Evolutionary conservation across 805 yeast species (phyloP), one percentile per base, ranked within the genome.

Genomic region (Kuraishia floccosa): DNA sequence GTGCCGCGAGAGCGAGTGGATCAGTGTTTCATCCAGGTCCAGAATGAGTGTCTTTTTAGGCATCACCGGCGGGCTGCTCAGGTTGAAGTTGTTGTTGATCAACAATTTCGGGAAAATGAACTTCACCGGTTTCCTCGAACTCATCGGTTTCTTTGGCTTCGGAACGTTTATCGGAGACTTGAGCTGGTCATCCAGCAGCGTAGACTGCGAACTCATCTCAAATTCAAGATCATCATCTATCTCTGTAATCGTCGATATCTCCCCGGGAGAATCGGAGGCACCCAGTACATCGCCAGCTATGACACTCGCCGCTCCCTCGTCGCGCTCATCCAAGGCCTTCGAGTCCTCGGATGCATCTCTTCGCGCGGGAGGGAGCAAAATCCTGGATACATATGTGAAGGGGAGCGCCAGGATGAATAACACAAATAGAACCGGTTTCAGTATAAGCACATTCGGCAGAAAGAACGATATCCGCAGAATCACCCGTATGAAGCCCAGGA

Each of bases 1-100:
- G 17, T 68, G 72, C 35, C 93, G 64, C 4, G 93, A 76, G 34
- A 86, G 64, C 2, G 97, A 86, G 50, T 91, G 98, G 34, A 91
- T 86, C 34, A 91, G 59, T 0, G 98, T 91, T 47, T 91, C 98
- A 54, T 89, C 98, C 19, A 91, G 66, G 49, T 91, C 98, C 16
- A 91, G 60, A 1, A 91, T 81, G 19, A 91, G 63, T 1, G 85
- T 78, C 46, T 85, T 86, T 40, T 30, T 39, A 6, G 50, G 47
- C 25, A 54, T 24, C 9, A 37, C 33, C 6, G 60, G 59, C 2
- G 60, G 60, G 20, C 41, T 35, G 21, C 40, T 37, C 11, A 55
- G 39, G 31, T 52, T 39, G 36, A 55, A 54, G 24, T 27, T 34
- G 26, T 35, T 39, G 36, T 49, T 50, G 40, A 55, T 52, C 14